Evolutionary conservation across 1,139 yeast species (phyloP), one percentile per base, ranked within the genome.

Genomic region (Scheffersomyces parashehatae): DNA sequence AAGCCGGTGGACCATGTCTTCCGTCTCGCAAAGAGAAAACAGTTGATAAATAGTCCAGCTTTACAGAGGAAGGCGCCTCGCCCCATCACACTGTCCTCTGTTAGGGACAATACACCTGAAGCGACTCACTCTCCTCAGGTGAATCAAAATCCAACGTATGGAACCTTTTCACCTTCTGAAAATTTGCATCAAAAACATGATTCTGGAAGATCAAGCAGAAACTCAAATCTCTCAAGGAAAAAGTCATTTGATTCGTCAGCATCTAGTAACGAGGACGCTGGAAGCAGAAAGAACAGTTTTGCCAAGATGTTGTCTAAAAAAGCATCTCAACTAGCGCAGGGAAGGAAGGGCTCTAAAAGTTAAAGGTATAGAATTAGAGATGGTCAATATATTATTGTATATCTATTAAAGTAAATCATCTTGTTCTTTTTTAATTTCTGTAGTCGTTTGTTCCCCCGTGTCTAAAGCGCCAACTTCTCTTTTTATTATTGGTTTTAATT

Each of bases 1-100:
- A 88, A 89, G 54, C 96, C 97, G 0, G 85, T 88, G 5, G 77
- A 78, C 20, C 88, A 81, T 51, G 90, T 91, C 1, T 90, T 91
- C 68, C 69, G 96, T 35, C 66, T 79, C 35, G 78, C 90, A 2
- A 83, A 79, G 51, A 67, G 76, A 4, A 83, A 77, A 45, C 58
- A 62, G 15, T 64, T 91, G 28, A 73, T 81, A 0, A 60, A 64
- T 8, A 83, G 90, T 36, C 88, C 93, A 0, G 93, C 91, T 0
- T 65, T 88, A 39, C 77, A 73, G 51, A 55, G 54, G 20, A 51
- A 67, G 42, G 28, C 13, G 2, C 28, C 24, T 26, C 41, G 37
- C 6, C 13, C 40, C 26, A 20, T 20, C 8, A 20, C 26, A 20
- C 26, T 20, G 26, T 20, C 24, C 35, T 20, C 26, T 3, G 26